Base-by-base conservation (phyloP, 2,329 filamentous ascomycete genomes). In the Falciphora oryzae region DNA sequence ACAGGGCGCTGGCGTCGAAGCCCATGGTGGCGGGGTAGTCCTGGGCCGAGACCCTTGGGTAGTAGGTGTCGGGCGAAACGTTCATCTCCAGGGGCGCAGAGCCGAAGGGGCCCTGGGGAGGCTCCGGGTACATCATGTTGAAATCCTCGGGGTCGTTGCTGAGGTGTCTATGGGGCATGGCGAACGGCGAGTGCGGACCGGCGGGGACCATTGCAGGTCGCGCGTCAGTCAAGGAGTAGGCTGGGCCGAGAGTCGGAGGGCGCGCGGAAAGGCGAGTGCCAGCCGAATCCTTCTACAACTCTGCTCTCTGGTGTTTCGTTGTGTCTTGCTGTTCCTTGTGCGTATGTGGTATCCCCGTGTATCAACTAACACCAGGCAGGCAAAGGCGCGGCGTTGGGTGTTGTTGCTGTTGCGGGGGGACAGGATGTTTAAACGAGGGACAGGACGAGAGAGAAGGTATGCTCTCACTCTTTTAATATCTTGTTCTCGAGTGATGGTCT, bases 1-100 rank as follows among this genome's bases (percentile, higher is more conserved):
- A 86, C 63, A 84, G 70, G 14, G 76, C 67, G 38, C 77, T 71
- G 31, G 77, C 74, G 64, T 83, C 80, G 71, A 81, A 84, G 44
- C 75, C 75, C 66, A 83, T 77, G 29, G 77, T 74, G 22, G 77
- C 69, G 60, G 79, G 74, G 61, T 63, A 68, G 13, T 64, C 60
- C 29, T 65, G 58, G 10, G 25, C 65, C 59, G 28, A 63, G 10
- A 53, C 28, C 61, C 65, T 65, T 25, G 65, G 65, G 62, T 67
- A 70, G 63, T 68, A 67, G 44, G 61, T 57, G 58, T 69, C 67
- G 35, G 68, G 65, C 18, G 67, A 67, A 59, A 69, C 61, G 61
- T 66, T 65, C 57, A 67, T 66, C 59, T 64, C 65, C 56, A 67
- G 59, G 67, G 57, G 31, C 61, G 56, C 31, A 16, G 63, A n/a